These are phyloP conservation scores for Naumovozyma dairenensis DNA, from an alignment of 805 yeast genomes.

Conservation along the genomic window DNA sequence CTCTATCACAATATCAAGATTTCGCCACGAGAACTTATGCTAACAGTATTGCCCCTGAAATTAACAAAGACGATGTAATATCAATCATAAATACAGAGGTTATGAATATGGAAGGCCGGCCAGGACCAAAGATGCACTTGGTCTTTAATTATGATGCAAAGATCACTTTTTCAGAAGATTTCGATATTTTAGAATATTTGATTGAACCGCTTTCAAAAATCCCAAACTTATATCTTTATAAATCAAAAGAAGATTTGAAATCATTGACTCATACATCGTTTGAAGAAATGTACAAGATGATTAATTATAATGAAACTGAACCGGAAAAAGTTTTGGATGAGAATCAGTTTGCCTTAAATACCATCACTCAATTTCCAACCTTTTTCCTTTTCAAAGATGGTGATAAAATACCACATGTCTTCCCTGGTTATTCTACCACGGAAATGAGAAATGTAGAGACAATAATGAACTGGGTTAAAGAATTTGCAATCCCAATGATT, in stretches of 20 bases:
- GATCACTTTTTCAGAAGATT: constrained; percentile 46
- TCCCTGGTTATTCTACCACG: constrained; percentile 52
- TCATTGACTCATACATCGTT: constrained; percentile 32
- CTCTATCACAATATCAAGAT: constrained; percentile 27
- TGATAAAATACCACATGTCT: constrained; percentile 41
- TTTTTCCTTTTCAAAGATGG: constrained; percentile 51
- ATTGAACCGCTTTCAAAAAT: constrained; percentile 50
- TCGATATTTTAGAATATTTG: constrained; percentile 47
- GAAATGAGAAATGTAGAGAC: constrained; percentile 45
- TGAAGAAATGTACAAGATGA: constrained; percentile 32
- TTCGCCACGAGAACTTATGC: constrained; percentile 42
- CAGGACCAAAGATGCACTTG: constrained; percentile 31
- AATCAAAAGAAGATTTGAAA: constrained; percentile 39
- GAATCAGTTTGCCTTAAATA: constrained; percentile 39
- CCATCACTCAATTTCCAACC: constrained; percentile 54
- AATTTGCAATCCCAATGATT: constrained; percentile 42
- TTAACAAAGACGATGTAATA: constrained; percentile 9
- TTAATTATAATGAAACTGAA: constrained; percentile 35
- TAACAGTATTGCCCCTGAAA: constrained; percentile 34
- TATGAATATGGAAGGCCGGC: not conserved
- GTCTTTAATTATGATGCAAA: constrained; percentile 44
- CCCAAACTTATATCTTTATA: constrained; percentile 46
- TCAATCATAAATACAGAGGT: constrained; percentile 12
- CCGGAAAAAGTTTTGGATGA: constrained; percentile 32
- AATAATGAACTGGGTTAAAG: constrained; percentile 41